A percentile compares a stretch with the other conserved stretches of the same genome.
phyloP scores from a whole-genome alignment of 176 grass and related monocot genomes.

The Avena atlantica region DNA sequence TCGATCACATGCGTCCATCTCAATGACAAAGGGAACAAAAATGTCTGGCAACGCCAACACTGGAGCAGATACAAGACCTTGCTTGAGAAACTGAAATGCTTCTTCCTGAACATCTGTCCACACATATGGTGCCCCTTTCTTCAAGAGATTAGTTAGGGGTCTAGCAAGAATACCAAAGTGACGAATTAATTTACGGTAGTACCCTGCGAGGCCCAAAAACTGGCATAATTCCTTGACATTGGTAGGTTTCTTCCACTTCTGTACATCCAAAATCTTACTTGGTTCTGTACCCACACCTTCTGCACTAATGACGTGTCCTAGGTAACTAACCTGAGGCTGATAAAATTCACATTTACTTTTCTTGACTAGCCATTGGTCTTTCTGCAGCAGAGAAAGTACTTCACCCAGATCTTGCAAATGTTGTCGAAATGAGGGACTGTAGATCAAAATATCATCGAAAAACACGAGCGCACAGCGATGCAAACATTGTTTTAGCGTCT shows the following conservation, averaged over 20 bases:
- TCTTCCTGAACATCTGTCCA: too few species aligned
- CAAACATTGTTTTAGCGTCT: background rate
- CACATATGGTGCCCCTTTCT: too few species aligned
- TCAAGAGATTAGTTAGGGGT: too few species aligned
- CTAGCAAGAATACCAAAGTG: background rate
- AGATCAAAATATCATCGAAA: too few species aligned
- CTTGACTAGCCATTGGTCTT: background rate
- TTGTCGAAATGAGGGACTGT: background rate
- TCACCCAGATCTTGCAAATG: background rate
- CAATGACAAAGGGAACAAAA: background rate
- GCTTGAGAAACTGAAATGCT: too few species aligned
- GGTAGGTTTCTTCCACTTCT: too few species aligned
- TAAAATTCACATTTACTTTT: too few species aligned
- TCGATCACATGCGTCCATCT: background rate
- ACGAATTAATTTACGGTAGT: too few species aligned
- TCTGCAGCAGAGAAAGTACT: background rate
- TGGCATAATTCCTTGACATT: too few species aligned
- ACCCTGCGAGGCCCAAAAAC: too few species aligned
- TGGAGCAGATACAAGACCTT: background rate
- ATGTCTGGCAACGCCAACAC: background rate
- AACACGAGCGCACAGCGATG: background rate
- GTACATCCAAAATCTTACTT: too few species aligned
- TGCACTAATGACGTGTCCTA: background rate
- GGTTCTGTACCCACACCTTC: too few species aligned
- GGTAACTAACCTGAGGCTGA: background rate